Evolutionary conservation across 208 protist genomes (phyloP).

Genomic region (Leishmania turanica): DNA sequence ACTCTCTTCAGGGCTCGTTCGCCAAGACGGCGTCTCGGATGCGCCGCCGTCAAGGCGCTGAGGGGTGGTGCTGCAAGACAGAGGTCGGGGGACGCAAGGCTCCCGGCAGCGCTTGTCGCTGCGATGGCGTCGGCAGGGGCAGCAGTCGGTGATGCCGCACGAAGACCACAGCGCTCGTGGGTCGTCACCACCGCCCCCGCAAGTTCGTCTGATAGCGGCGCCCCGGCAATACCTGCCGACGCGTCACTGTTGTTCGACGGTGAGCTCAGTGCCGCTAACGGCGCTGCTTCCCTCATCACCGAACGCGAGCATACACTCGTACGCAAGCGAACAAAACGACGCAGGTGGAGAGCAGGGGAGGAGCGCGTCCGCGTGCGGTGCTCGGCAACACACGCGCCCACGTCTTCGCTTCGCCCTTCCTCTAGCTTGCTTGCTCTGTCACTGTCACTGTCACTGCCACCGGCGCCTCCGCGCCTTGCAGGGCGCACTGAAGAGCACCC

Average conservation of each 20-base stretch:
- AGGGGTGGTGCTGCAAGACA: not conserved
- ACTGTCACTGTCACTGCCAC: too few relatives aligned
- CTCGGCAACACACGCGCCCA: too few relatives aligned
- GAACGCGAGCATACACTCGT: too few relatives aligned
- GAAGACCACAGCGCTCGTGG: not conserved
- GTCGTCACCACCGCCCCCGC: not conserved
- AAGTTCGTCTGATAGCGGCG: not conserved
- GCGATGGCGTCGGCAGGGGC: not conserved
- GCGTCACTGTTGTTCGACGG: not conserved
- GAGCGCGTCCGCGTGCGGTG: not conserved
- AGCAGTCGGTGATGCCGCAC: not conserved
- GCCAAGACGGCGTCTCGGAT: not conserved
- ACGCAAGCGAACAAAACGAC: too few relatives aligned
- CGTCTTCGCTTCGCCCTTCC: not conserved
- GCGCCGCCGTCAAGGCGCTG: not conserved
- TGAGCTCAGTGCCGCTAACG: not conserved
- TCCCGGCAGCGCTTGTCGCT: not conserved
- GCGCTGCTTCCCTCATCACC: too few relatives aligned
- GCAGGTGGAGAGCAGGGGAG: not conserved
- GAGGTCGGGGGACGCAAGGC: not conserved
- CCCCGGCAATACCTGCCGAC: not conserved
- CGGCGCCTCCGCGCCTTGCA: too few relatives aligned
- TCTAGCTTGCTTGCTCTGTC: too few relatives aligned
- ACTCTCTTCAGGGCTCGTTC: not conserved
- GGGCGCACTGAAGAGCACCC: too few relatives aligned